Conservation (phyloP, 768 basidiomycete species). For the Psilocybe cyanescens region DNA sequence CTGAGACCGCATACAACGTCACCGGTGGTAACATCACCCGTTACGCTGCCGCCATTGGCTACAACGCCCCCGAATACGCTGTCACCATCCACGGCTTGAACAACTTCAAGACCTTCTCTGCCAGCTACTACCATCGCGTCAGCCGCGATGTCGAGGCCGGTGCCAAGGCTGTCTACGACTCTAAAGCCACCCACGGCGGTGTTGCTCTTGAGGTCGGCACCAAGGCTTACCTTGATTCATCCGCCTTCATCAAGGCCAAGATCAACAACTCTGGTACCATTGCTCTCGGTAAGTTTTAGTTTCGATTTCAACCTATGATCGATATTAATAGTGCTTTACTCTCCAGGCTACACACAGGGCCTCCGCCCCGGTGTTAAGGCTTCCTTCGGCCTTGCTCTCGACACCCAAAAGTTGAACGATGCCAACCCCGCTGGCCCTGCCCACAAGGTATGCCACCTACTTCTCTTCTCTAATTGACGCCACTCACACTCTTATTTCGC, state of each 20-base stretch:
- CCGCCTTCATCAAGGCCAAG: constrained; percentile 97
- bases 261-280: constrained; percentile 97
- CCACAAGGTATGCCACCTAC: constrained; percentile 63
- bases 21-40: constrained; percentile 90
- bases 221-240: constrained; percentile 88
- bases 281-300: constrained; percentile 62
- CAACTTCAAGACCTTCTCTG: constrained; percentile 92
- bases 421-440: constrained; percentile 61
- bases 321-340: background rate
- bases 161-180: constrained; percentile 95
- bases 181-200: constrained; percentile 84
- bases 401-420: constrained; percentile 91
- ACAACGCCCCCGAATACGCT: constrained; percentile 95
- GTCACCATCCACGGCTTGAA: constrained; percentile 93
- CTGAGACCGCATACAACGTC: constrained; percentile 96
- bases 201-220: constrained; percentile 94
- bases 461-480: background rate
- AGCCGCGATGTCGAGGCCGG: constrained; percentile 90
- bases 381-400: constrained; percentile 92
- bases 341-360: constrained; percentile 83
- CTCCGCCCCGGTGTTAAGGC: constrained; percentile 94
- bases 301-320: background rate
- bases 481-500: constrained; percentile 3
- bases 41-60: constrained; percentile 92
- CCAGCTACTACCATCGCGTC: constrained; percentile 98